These are phyloP conservation scores for Austroboletus rostrupii DNA, from an alignment of 1,284 basidiomycete genomes.

Conservation along the genomic window DNA sequence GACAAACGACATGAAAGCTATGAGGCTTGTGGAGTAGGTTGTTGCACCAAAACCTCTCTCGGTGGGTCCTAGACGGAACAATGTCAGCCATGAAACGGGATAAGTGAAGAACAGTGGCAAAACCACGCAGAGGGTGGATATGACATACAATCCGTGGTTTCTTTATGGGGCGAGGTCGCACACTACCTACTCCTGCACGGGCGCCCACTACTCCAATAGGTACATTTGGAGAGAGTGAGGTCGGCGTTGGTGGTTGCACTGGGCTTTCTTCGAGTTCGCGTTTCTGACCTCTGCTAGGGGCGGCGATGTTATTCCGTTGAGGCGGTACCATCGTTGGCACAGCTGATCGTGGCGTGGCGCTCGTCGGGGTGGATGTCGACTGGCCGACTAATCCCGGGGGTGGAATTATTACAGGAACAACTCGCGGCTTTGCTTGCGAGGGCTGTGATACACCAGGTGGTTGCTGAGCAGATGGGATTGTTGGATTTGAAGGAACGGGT, in stretches of 20 bases:
- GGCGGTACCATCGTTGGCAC: conserved; percentile 23
- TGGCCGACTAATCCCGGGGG: conserved; percentile 14
- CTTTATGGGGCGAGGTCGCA: conserved; percentile 67
- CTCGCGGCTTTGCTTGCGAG: conserved; percentile 37
- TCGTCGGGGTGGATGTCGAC: conserved; percentile 28
- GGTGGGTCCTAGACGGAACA: conserved; percentile 31
- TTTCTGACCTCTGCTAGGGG: conserved; percentile 45
- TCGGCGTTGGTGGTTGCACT: conserved; percentile 20
- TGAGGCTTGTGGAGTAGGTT: conserved; percentile 46
- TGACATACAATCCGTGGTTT: conserved; percentile 66
- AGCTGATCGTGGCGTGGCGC: conserved; percentile 31
- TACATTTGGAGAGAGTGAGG: conserved; percentile 21
- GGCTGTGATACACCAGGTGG: conserved; percentile 28
- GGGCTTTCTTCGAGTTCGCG: conserved; percentile 41
- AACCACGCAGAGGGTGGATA: conserved; percentile 1
- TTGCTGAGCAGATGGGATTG: conserved; percentile 24
- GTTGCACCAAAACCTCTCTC: conserved; percentile 41
- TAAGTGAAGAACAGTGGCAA: not conserved
- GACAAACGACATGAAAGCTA: conserved; percentile 14
- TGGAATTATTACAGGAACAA: conserved; percentile 34
- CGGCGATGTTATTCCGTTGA: conserved; percentile 18
- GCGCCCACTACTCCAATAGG: conserved; percentile 39
- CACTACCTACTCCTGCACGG: conserved; percentile 52
- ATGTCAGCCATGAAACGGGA: conserved; percentile 18
- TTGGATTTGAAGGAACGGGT: conserved; percentile 27